Evolutionary conservation across 2,329 filamentous ascomycete genomes (phyloP).

Genomic region (Rutstroemia sp.): DNA sequence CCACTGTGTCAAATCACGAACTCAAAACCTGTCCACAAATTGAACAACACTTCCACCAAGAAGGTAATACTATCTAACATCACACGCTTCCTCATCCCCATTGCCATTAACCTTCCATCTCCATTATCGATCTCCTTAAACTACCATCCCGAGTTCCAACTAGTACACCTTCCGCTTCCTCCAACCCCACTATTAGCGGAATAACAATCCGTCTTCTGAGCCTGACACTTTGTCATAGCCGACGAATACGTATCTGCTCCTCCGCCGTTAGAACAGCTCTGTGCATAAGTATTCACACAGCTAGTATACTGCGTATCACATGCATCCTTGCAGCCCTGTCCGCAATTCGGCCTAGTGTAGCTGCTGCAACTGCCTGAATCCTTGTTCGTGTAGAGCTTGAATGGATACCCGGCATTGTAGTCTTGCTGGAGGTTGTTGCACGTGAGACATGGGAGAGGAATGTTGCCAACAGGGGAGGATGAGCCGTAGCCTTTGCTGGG

Average conservation of each 20-base stretch:
- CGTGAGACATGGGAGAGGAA: slow-evolving; percentile 43
- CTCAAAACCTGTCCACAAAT: too few relatives aligned
- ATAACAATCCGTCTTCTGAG: slow-evolving; percentile 44
- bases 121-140: not conserved
- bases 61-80: too few relatives aligned
- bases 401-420: slow-evolving; percentile 34
- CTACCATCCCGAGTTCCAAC: slow-evolving; percentile 25
- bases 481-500: slow-evolving; percentile 60
- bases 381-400: slow-evolving; percentile 44
- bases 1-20: too few relatives aligned
- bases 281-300: slow-evolving; percentile 41
- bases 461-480: slow-evolving; percentile 47
- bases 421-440: slow-evolving; percentile 45
- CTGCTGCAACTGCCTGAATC: slow-evolving; percentile 37
- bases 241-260: slow-evolving; percentile 17
- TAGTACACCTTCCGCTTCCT: slow-evolving; percentile 34
- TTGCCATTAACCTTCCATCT: too few relatives aligned
- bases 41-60: too few relatives aligned
- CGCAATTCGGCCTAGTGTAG: slow-evolving; percentile 34
- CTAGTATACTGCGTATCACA: slow-evolving; percentile 45
- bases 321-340: slow-evolving; percentile 42
- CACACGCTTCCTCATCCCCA: not conserved
- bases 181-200: slow-evolving; percentile 34
- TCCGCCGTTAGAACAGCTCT: slow-evolving; percentile 35
- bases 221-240: slow-evolving; percentile 38